These are phyloP conservation scores for Fusarium veterinarium DNA, from an alignment of 2,329 filamentous ascomycete genomes.

Conservation along the genomic window DNA sequence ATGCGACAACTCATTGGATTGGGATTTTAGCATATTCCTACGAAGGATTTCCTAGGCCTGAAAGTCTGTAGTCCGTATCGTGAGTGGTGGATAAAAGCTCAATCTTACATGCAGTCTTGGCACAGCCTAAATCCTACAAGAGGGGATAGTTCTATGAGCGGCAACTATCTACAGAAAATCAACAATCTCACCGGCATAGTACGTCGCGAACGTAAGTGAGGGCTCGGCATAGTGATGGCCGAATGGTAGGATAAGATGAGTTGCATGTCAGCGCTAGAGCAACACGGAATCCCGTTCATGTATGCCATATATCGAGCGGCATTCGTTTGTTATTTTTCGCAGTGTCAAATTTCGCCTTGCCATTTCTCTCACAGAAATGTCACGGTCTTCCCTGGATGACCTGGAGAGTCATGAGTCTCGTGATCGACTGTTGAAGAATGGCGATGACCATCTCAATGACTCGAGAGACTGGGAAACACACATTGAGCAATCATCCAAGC, in stretches of 20 bases:
- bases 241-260: not conserved
- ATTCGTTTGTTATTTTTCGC: not conserved
- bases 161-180: not conserved
- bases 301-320: not conserved
- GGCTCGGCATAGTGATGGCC: not conserved
- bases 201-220: not conserved
- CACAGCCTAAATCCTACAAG: slow-evolving; percentile 6
- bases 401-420: not conserved
- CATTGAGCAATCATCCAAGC: accelerated
- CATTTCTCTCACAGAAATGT: not conserved
- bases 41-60: not conserved
- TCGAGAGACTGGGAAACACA: not conserved
- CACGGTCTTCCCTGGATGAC: not conserved
- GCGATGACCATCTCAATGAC: not conserved
- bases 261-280: not conserved
- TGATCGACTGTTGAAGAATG: not conserved
- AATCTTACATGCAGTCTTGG: not conserved
- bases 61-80: not conserved
- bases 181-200: not conserved
- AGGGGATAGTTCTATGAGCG: not conserved
- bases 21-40: not conserved
- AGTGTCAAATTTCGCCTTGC: accelerated
- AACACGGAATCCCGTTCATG: not conserved
- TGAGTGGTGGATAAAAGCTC: not conserved
- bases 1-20: not conserved